phyloP scores from a whole-genome alignment of 768 basidiomycete genomes.

The Podaxis sp. region DNA sequence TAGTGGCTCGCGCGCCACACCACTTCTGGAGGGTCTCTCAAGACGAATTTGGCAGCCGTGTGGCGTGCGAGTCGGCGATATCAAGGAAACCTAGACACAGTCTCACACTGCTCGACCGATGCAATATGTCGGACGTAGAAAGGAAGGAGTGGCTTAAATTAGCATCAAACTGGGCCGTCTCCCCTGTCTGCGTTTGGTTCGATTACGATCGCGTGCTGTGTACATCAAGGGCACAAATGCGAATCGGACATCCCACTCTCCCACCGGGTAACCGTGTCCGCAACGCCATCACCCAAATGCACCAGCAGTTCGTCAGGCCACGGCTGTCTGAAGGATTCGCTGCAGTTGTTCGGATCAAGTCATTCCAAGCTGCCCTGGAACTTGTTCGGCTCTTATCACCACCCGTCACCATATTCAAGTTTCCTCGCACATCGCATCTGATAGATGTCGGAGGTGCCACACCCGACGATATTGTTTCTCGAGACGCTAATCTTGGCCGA shows the following conservation, averaged over 20 bases:
- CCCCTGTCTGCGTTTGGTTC: constrained; percentile 55
- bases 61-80: constrained; percentile 51
- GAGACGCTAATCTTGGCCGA: constrained; percentile 20
- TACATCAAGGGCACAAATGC: constrained; percentile 52
- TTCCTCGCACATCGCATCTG: constrained; percentile 61
- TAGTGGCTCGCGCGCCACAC: constrained; percentile 43
- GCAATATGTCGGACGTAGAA: constrained; percentile 49
- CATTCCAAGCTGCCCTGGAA: constrained; percentile 51
- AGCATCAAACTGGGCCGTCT: constrained; percentile 44
- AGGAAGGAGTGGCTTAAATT: constrained; percentile 51
- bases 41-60: constrained; percentile 53
- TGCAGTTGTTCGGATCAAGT: constrained; percentile 45
- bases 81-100: constrained; percentile 35
- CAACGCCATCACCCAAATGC: constrained; percentile 57
- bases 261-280: constrained; percentile 54
- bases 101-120: constrained; percentile 53
- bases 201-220: constrained; percentile 53
- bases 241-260: constrained; percentile 59
- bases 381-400: constrained; percentile 43
- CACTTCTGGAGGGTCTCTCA: constrained; percentile 52
- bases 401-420: constrained; percentile 42
- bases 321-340: constrained; percentile 53
- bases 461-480: constrained; percentile 48
- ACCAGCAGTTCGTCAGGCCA: constrained; percentile 42
- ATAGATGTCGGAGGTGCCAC: constrained; percentile 58